phyloP scores from a whole-genome alignment of 805 yeast species.

The Suhomyces xylopsoci region DNA sequence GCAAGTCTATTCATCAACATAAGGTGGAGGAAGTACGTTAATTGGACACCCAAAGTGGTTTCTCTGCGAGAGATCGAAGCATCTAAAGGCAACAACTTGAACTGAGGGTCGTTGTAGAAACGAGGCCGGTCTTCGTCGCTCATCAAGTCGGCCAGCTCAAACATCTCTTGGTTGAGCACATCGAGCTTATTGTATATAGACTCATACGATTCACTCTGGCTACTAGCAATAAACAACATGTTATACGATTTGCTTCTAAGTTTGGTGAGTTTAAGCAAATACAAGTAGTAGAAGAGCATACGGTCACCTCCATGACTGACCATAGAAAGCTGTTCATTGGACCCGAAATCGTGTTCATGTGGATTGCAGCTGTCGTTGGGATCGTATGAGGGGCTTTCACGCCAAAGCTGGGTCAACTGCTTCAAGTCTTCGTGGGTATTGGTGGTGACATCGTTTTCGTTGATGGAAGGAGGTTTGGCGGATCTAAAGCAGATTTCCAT shows the following conservation, averaged over 20 bases:
- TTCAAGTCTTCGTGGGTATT: slow-evolving; percentile 19
- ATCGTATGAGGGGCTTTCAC: not conserved
- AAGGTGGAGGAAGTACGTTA: slow-evolving; percentile 33
- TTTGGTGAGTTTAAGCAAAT: slow-evolving; percentile 18
- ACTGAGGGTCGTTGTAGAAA: slow-evolving; percentile 32
- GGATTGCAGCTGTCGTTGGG: not conserved
- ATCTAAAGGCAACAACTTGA: slow-evolving; percentile 11
- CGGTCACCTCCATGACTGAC: not conserved
- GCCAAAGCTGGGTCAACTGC: not conserved
- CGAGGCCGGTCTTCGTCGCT: slow-evolving; percentile 23
- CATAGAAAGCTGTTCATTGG: not conserved
- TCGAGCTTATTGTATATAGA: slow-evolving; percentile 21
- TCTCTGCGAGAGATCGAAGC: slow-evolving; percentile 6
- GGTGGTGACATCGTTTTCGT: slow-evolving; percentile 29
- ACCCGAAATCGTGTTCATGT: not conserved
- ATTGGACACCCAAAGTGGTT: slow-evolving; percentile 20
- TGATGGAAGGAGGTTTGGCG: slow-evolving; percentile 41
- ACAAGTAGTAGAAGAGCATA: slow-evolving; percentile 1
- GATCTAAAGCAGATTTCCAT: slow-evolving; percentile 37
- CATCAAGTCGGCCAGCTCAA: slow-evolving; percentile 18
- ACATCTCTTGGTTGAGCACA: slow-evolving; percentile 28
- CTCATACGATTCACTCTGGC: slow-evolving; percentile 16
- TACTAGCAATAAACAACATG: slow-evolving; percentile 30
- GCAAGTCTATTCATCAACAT: slow-evolving; percentile 38
- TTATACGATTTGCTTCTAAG: slow-evolving; percentile 30